phyloP scores from a whole-genome alignment of 768 basidiomycete genomes.

The Sarcodon sp. region DNA sequence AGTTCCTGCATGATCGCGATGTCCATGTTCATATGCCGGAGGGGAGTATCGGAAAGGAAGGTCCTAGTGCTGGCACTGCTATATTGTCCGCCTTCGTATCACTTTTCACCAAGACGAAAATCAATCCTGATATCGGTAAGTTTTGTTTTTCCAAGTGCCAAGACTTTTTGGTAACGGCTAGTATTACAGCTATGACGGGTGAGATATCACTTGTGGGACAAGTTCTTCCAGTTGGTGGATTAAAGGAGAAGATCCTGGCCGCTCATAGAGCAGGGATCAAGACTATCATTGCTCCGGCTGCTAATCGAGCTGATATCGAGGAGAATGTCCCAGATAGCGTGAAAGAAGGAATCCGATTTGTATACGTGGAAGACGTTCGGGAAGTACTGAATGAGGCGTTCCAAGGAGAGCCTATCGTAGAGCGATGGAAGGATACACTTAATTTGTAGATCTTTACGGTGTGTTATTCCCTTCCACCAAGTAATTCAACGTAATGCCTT shows the following conservation, averaged over 20 bases:
- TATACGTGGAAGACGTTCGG: conserved; percentile 88
- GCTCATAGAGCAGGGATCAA: conserved; percentile 96
- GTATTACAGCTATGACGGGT: conserved; percentile 79
- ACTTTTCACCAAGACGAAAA: conserved; percentile 74
- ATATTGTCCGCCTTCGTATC: conserved; percentile 86
- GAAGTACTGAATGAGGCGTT: conserved; percentile 89
- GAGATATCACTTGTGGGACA: conserved; percentile 95
- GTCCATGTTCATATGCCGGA: conserved; percentile 97
- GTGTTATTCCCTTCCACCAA: conserved; percentile 2
- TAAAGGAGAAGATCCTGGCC: conserved; percentile 94
- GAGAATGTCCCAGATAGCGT: conserved; percentile 96
- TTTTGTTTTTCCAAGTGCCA: conserved; percentile 2
- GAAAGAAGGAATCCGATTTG: conserved; percentile 88
- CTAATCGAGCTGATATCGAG: conserved; percentile 89
- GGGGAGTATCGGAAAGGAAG: conserved; percentile 88
- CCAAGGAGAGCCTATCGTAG: conserved; percentile 38
- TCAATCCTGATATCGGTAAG: conserved; percentile 83
- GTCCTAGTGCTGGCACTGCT: conserved; percentile 93
- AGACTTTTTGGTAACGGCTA: not conserved
- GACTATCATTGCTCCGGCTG: conserved; percentile 77
- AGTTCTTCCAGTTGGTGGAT: conserved; percentile 89
- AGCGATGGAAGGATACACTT: conserved; percentile 60
- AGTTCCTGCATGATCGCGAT: conserved; percentile 76
- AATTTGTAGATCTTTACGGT: conserved; percentile 4
- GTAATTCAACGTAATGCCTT: too few species aligned